Evolutionary conservation across 306 rosid genomes (phyloP).

Genomic region (Coriaria nepalensis): DNA sequence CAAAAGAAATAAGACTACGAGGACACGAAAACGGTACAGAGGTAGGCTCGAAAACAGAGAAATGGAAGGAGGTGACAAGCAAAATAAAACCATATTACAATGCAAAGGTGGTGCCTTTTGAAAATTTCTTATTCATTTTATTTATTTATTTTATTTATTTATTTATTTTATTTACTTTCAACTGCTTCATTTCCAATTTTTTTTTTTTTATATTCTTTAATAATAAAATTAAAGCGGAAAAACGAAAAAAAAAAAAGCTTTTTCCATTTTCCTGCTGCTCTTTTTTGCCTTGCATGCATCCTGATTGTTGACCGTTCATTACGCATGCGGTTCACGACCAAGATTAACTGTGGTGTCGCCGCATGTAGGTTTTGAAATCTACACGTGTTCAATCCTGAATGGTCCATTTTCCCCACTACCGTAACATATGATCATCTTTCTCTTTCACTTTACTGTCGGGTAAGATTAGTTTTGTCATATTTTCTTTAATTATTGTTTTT

Average conservation of each 20-base stretch:
- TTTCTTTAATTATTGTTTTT: too few species aligned
- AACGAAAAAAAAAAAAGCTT: conserved; percentile 4
- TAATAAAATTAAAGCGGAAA: not conserved
- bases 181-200: conserved; percentile 9
- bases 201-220: not conserved
- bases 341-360: conserved; percentile 11
- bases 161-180: not conserved
- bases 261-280: not conserved
- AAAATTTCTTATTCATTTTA: conserved; percentile 1
- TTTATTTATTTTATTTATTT: conserved; percentile 1
- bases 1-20: conserved; percentile 21
- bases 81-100: conserved; percentile 1
- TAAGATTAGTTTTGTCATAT: too few species aligned
- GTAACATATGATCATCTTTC: too few species aligned
- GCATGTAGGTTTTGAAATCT: conserved; percentile 2
- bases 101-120: conserved; percentile 23
- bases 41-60: not conserved
- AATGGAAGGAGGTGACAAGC: not conserved
- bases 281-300: conserved; percentile 8
- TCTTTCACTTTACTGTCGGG: not conserved
- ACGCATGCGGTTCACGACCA: conserved; percentile 93
- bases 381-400: conserved; percentile 32
- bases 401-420: not conserved
- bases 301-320: conserved; percentile 46
- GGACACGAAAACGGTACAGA: conserved; percentile 56